Evolutionary conservation across 129 eudicot species (phyloP).

Genomic region (Flaveria sonorensis): DNA sequence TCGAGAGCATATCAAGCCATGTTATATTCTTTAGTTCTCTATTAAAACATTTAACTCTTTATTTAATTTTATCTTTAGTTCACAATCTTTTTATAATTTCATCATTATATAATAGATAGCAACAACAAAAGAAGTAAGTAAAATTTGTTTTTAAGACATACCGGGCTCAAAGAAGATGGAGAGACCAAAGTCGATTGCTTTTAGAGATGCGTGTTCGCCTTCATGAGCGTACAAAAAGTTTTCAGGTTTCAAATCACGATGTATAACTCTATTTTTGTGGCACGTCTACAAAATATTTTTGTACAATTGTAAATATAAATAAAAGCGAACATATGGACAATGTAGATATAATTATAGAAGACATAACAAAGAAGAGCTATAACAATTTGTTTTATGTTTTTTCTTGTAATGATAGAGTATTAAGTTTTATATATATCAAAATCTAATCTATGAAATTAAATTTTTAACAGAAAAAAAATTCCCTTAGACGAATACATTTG

Average conservation of each 20-base stretch:
- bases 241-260: conserved; percentile 85
- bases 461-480: no score
- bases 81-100: not conserved
- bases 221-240: conserved; percentile 66
- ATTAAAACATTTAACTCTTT: no score
- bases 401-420: no score
- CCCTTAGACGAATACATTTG: no score
- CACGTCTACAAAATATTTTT: conserved; percentile 52
- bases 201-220: conserved; percentile 60
- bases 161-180: conserved; percentile 83
- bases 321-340: not conserved
- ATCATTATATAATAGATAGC: no score
- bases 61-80: not conserved
- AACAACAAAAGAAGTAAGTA: not conserved
- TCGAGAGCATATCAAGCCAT: not conserved
- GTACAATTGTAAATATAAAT: not conserved
- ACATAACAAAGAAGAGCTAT: no score
- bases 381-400: no score
- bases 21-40: no score
- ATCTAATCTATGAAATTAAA: no score
- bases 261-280: conserved; percentile 82
- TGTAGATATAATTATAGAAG: not conserved
- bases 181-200: conserved; percentile 93
- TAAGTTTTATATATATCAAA: no score
- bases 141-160: conserved; percentile 9